Evolutionary conservation across 805 yeast species (phyloP), one percentile per base, ranked within the genome.

Genomic region (Kodamaea leandrae): DNA sequence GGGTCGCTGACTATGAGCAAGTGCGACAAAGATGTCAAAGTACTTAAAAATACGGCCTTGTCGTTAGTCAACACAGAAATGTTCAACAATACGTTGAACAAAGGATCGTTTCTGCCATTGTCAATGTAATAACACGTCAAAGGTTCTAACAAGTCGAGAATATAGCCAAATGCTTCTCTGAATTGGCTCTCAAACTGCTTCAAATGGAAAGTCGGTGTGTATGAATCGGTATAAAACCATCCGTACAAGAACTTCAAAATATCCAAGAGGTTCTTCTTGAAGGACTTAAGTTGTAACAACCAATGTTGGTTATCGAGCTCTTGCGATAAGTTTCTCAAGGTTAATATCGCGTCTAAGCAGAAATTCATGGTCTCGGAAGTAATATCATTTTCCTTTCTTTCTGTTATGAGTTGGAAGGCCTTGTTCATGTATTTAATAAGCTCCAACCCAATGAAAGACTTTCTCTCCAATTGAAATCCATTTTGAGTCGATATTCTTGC

Each of bases 91-190:
- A 74, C 67, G 40, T 73, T 57, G 60, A 89, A 81, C 47, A 89
- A 59, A 12, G 77, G 77, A 55, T 89, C 93, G 50, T 83, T 81
- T 37, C 78, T 73, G 17, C 78, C 72, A 19, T 83, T 84, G 21
- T 93, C 90, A 3, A 89, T 79, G 50, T 85, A 72, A 60, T 86
- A 87, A 32, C 96, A 83, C 3, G 91, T 79, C 23, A 89, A 76
- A 2, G 90, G 82, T 58, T 93, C 98, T 46, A 86, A 75, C 23
- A 89, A 75, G 60, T 93, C 99, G 39, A 87, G 61, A 10, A 82
- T 66, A 57, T 86, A 86, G 43, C 72, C 76, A 33, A 82, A 65
- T 19, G 83, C 64, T 57, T 89, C 96, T 41, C 72, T 73, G 37
- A 66, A 66, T 39, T 59, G 61, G 44, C 60, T 61, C 26, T 60